These are phyloP conservation scores for Posidonia australis DNA, from an alignment of 106 monocot genomes.

Conservation along the genomic window DNA sequence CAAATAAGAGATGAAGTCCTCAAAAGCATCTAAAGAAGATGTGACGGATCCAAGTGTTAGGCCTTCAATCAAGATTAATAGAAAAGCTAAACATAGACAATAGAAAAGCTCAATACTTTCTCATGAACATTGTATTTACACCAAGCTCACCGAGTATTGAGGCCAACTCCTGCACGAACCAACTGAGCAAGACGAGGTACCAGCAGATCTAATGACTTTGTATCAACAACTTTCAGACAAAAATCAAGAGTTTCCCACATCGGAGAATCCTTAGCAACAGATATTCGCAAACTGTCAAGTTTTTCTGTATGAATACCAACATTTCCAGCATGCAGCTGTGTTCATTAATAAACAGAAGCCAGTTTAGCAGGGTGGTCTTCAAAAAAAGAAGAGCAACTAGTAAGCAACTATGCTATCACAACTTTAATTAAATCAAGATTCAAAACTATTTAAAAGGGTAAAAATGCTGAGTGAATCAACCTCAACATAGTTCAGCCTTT, in stretches of 20 bases:
- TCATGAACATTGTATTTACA: not conserved
- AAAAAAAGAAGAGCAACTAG: not conserved
- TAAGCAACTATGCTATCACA: no score
- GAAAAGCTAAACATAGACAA: not conserved
- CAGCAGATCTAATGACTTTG: slow-evolving; percentile 46
- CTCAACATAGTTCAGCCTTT: slow-evolving; percentile 97
- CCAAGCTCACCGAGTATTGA: slow-evolving; percentile 75
- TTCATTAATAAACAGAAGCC: not conserved
- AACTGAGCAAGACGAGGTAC: slow-evolving; percentile 84
- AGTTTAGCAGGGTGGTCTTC: not conserved
- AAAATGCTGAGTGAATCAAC: slow-evolving; percentile 17
- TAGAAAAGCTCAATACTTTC: not conserved
- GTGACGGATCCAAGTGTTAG: no score
- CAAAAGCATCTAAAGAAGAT: no score
- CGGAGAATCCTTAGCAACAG: slow-evolving; percentile 89
- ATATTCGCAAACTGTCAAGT: slow-evolving; percentile 78
- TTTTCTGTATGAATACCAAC: slow-evolving; percentile 81
- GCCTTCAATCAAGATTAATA: no score
- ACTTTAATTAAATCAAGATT: not conserved
- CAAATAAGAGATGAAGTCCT: no score
- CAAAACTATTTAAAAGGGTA: not conserved
- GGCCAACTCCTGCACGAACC: slow-evolving; percentile 85
- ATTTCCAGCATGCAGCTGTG: slow-evolving; percentile 84
- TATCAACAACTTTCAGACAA: slow-evolving; percentile 77
- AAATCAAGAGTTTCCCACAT: slow-evolving; percentile 99